Evolutionary conservation across 257 asterid genomes (phyloP), one percentile per base, ranked within the genome.

Genomic region (Solanum clarkiae): DNA sequence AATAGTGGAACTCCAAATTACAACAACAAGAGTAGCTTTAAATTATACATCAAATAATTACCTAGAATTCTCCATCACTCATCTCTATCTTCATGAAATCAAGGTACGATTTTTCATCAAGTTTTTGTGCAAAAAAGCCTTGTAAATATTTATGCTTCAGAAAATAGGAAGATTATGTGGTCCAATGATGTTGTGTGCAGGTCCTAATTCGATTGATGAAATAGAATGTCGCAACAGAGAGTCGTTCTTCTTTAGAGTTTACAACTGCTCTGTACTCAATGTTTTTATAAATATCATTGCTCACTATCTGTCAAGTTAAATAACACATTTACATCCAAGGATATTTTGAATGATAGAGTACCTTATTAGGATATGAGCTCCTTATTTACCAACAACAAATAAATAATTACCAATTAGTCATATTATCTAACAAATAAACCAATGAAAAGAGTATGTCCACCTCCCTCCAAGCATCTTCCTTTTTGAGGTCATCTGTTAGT

Each of bases 191-290:
- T 92, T 91, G 17, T 65, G 83, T 1, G 92, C 91, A 22, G 96
- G 94, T 8, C 91, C 94, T 66, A 93, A 56, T 71, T 90, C 92
- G 53, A 72, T 85, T 90, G 47, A 88, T 70, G 90, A 89, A 60
- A 63, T 89, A 84, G 86, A 91, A 93, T 68, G 92, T 90, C 15
- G 93, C 94, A 44, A 92, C 62, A 0, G 95, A 92, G 13, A 92
- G 86, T 85, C 97, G 86, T 68, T 89, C 93, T 11, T 85, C 77
- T 29, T 49, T 84, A 3, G 90, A 40, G 84, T 90, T 92, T 45
- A 92, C 77, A 2, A 56, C 74, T 54, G 93, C 93, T 86, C 93
- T 80, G 57, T 93, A 94, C 86, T 92, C 94, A 45, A 91, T 85
- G 86, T 92, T 92, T 36, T 77, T 82, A 42, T 92, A 92, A 18